Conservation (phyloP, 345 rosid genomes). For the Mangifera indica region DNA sequence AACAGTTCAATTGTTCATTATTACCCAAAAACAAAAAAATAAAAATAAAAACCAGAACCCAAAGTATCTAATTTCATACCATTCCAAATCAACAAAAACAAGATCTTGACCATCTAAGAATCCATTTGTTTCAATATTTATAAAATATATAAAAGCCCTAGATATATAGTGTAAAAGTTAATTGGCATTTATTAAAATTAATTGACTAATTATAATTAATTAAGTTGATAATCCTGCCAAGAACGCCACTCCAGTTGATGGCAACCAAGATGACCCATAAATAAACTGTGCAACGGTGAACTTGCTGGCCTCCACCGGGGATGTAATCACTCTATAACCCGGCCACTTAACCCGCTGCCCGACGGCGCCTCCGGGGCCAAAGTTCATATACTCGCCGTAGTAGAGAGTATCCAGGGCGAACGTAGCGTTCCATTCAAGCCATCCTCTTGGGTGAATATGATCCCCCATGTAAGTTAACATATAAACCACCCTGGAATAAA, state of each 20-base stretch:
- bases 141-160: not conserved
- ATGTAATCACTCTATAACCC: conserved; percentile 70
- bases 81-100: not conserved
- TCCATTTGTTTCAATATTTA: not conserved
- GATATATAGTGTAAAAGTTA: not conserved
- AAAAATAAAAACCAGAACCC: not conserved
- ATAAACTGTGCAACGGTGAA: conserved; percentile 88
- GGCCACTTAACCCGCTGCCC: conserved; percentile 82
- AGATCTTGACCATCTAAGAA: no score
- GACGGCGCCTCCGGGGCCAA: conserved; percentile 73
- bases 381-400: conserved; percentile 88
- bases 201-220: not conserved
- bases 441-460: conserved; percentile 83
- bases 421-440: conserved; percentile 87
- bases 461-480: conserved; percentile 70
- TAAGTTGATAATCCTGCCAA: conserved; percentile 69
- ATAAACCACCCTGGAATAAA: conserved; percentile 68
- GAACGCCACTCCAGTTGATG: conserved; percentile 96
- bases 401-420: conserved; percentile 84
- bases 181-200: conserved; percentile 16
- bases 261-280: conserved; percentile 93
- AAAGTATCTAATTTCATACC: not conserved
- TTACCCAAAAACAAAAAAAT: no score
- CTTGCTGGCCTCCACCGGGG: conserved; percentile 59
- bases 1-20: no score